Percentiles rank a stretch among this genome's conserved stretches.
phyloP scores from a whole-genome alignment of 495 filamentous ascomycete species.

The Penicillium cosmopolitanum region DNA sequence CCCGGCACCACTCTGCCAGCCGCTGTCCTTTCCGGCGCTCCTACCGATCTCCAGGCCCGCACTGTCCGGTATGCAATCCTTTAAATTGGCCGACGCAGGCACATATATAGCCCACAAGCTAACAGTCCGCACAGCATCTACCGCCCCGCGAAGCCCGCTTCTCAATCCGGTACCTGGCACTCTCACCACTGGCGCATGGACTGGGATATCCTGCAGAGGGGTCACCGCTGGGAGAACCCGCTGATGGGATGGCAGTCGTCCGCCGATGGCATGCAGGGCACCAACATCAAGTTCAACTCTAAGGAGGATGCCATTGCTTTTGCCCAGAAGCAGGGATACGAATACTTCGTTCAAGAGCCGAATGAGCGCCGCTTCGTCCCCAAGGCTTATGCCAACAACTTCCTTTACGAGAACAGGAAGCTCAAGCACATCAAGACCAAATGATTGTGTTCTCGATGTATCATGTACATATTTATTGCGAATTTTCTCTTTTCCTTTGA shows the following conservation, averaged over 20 bases:
- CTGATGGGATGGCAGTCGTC: constrained; percentile 99
- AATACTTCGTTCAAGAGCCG: constrained; percentile 98
- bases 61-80: constrained; percentile 76
- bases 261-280: constrained; percentile 90
- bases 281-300: constrained; percentile 81
- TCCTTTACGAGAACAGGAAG: constrained; percentile 79
- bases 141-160: constrained; percentile 85
- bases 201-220: constrained; percentile 88
- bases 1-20: constrained; percentile 74
- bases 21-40: constrained; percentile 88
- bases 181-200: constrained; percentile 94
- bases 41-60: constrained; percentile 87
- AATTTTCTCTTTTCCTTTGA: constrained; percentile 26
- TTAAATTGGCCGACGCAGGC: not conserved
- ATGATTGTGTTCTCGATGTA: constrained; percentile 51
- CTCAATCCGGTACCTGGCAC: constrained; percentile 88
- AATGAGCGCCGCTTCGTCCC: constrained; percentile 82
- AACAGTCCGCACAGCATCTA: constrained; percentile 70
- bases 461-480: constrained; percentile 50
- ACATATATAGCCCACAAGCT: constrained; percentile 9
- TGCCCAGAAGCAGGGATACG: constrained; percentile 98
- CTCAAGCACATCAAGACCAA: constrained; percentile 94
- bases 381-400: constrained; percentile 98
- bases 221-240: constrained; percentile 96
- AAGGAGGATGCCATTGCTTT: constrained; percentile 96